These are phyloP conservation scores for Verticillium tricorpus DNA, from an alignment of 2,329 filamentous ascomycete genomes.

Conservation along the genomic window DNA sequence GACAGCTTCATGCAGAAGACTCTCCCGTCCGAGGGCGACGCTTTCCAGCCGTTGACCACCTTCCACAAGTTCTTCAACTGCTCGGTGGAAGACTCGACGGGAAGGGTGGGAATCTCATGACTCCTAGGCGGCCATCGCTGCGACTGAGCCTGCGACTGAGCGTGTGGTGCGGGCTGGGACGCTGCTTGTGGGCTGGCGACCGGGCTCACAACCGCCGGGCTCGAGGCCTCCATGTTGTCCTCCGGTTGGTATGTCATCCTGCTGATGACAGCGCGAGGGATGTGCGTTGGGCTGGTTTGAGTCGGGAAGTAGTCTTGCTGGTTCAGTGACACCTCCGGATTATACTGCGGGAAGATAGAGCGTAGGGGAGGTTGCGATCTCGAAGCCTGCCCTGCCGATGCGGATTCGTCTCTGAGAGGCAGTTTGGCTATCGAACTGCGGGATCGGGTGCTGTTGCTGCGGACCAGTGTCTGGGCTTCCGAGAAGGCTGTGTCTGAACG, in stretches of 20 bases:
- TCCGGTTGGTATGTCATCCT: slow-evolving; percentile 54
- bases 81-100: slow-evolving; percentile 51
- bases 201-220: slow-evolving; percentile 8
- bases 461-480: slow-evolving; percentile 43
- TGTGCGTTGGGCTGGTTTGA: slow-evolving; percentile 57
- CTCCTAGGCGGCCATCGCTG: slow-evolving; percentile 18
- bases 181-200: neutral
- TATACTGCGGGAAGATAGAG: slow-evolving; percentile 74
- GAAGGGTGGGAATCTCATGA: slow-evolving; percentile 38
- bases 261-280: slow-evolving; percentile 62
- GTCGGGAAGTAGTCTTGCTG: slow-evolving; percentile 69
- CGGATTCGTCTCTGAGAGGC: slow-evolving; percentile 33
- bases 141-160: slow-evolving; percentile 18
- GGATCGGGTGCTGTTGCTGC: slow-evolving; percentile 44
- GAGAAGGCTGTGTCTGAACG: slow-evolving; percentile 48
- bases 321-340: slow-evolving; percentile 60
- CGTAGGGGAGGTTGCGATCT: slow-evolving; percentile 40
- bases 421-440: slow-evolving; percentile 54
- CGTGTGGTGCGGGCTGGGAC: slow-evolving; percentile 10
- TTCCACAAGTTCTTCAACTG: slow-evolving; percentile 65
- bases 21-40: slow-evolving; percentile 52
- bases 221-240: slow-evolving; percentile 18
- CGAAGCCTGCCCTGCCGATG: slow-evolving; percentile 21
- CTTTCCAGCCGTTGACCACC: slow-evolving; percentile 65
- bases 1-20: slow-evolving; percentile 55